Conservation (phyloP, 805 yeast species). For the Saccharomycopsis selenospora region DNA sequence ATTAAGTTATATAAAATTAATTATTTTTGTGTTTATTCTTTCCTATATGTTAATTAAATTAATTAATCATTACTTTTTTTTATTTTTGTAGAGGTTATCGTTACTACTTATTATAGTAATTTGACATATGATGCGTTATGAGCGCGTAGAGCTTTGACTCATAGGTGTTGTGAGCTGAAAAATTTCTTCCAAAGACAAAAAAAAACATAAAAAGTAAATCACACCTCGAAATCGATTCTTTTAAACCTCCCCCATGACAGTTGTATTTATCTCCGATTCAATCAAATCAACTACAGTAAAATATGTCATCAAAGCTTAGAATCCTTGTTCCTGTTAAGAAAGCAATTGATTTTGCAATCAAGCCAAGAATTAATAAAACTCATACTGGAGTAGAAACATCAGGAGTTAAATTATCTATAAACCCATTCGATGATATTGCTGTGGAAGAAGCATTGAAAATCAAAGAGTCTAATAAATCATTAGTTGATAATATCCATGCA, state of each 20-base stretch:
- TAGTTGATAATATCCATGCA: slow-evolving; percentile 80
- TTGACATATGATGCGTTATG: too few species aligned
- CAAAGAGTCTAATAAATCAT: slow-evolving; percentile 52
- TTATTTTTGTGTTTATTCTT: neutral
- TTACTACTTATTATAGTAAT: too few species aligned
- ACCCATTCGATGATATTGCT: slow-evolving; percentile 98
- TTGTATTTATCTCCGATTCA: too few species aligned
- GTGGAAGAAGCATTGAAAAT: slow-evolving; percentile 88
- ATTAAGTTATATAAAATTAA: slow-evolving; percentile 34
- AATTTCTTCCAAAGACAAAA: too few species aligned
- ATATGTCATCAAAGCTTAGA: slow-evolving; percentile 51
- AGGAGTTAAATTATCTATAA: slow-evolving; percentile 87
- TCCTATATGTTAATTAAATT: neutral
- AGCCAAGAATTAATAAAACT: slow-evolving; percentile 85
- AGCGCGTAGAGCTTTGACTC: too few species aligned
- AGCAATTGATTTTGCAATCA: slow-evolving; percentile 87
- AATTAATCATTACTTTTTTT: neutral
- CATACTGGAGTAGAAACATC: slow-evolving; percentile 78
- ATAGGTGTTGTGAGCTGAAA: too few species aligned
- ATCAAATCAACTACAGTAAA: too few species aligned
- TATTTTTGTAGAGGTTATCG: neutral
- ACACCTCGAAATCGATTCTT: too few species aligned
- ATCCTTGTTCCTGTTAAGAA: slow-evolving; percentile 93
- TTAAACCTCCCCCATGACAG: too few species aligned
- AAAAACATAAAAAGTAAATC: too few species aligned